These are phyloP conservation scores for Globisporangium okanoganense DNA, from an alignment of 352 stramenopile genomes.

Conservation along the genomic window DNA sequence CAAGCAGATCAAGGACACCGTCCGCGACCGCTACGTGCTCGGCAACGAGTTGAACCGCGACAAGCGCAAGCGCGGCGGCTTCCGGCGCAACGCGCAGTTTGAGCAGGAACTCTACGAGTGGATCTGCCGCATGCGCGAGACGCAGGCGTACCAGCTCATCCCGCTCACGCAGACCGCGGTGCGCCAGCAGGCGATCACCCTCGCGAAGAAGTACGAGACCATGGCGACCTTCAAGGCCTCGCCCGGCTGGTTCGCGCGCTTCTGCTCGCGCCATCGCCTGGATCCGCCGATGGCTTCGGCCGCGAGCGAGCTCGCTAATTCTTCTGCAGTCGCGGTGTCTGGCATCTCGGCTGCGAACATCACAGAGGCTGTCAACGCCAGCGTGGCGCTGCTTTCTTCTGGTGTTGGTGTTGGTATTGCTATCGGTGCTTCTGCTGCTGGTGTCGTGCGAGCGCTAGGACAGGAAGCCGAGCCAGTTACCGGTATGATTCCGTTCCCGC, in stretches of 20 bases:
- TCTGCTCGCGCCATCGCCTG: conserved; percentile 81
- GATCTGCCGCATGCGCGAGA: conserved; percentile 82
- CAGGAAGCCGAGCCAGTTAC: conserved; percentile 7
- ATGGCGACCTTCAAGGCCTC: conserved; percentile 87
- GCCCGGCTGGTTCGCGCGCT: conserved; percentile 83
- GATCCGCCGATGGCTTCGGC: conserved; percentile 45
- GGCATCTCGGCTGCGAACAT: conserved; percentile 8
- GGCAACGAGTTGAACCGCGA: conserved; percentile 85
- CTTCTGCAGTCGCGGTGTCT: conserved; percentile 3
- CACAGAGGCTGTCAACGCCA: conserved; percentile 1
- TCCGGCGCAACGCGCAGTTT: conserved; percentile 79
- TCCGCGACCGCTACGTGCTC: conserved; percentile 77
- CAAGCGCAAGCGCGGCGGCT: conserved; percentile 82
- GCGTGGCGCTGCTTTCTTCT: conserved; percentile 1
- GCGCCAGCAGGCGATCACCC: conserved; percentile 76
- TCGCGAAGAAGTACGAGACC: conserved; percentile 82
- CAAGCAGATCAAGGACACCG: conserved; percentile 85
- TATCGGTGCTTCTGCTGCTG: background rate
- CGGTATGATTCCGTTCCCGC: conserved; percentile 14
- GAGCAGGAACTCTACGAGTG: conserved; percentile 85
- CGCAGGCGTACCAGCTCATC: conserved; percentile 78
- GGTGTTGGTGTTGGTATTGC: background rate
- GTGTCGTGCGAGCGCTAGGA: background rate
- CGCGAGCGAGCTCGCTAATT: conserved; percentile 5
- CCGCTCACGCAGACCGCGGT: conserved; percentile 82